These are phyloP conservation scores for Blastocystis sp. DNA, from an alignment of 352 stramenopile species.

Conservation along the genomic window DNA sequence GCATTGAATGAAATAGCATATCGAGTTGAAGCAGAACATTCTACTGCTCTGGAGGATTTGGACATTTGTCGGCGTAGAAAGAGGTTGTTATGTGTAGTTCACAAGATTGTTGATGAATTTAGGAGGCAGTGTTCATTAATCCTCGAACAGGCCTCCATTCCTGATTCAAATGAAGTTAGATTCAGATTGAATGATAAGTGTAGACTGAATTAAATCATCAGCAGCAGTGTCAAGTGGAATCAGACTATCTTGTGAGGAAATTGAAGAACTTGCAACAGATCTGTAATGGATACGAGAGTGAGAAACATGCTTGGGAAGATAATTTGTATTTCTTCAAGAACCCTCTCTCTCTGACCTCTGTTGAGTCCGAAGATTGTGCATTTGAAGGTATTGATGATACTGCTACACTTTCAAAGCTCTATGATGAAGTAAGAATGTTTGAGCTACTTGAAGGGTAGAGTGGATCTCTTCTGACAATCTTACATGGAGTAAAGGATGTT, in stretches of 20 bases:
- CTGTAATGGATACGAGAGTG: not conserved
- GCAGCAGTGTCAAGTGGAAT: slow-evolving; percentile 8
- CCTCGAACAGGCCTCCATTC: not conserved
- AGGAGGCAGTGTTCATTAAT: not conserved
- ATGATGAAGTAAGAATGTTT: not conserved
- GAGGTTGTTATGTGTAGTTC: not conserved
- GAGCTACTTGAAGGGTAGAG: not conserved
- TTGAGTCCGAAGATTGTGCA: slow-evolving; percentile 7
- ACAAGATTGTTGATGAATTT: slow-evolving; percentile 32
- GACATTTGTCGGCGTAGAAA: not conserved
- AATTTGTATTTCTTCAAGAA: slow-evolving; percentile 49
- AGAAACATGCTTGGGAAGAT: slow-evolving; percentile 48
- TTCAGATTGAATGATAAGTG: not conserved
- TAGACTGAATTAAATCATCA: slow-evolving; percentile 19
- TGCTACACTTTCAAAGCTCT: not conserved
- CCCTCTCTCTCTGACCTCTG: not conserved
- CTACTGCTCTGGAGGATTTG: not conserved
- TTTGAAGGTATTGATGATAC: slow-evolving; percentile 54
- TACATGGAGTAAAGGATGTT: slow-evolving; percentile 9
- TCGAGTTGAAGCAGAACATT: not conserved
- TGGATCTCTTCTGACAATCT: not conserved
- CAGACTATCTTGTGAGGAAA: not conserved
- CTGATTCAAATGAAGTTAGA: slow-evolving; percentile 31
- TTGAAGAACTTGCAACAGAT: slow-evolving; percentile 13
- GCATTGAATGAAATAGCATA: not conserved